Conservation (phyloP, 352 stramenopile genomes). For the Globisporangium emineosum region DNA sequence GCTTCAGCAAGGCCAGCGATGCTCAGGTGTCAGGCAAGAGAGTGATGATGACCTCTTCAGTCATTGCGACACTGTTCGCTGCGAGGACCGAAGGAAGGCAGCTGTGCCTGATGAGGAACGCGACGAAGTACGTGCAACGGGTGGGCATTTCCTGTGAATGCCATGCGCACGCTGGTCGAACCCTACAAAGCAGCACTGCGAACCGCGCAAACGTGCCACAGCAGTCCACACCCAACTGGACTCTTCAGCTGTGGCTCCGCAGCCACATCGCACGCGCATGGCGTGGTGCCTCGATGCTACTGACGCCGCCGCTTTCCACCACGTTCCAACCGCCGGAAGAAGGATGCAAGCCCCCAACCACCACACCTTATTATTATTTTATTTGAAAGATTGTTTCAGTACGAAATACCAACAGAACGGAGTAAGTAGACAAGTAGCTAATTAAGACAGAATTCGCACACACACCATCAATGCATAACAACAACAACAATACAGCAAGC, state of each 20-base stretch:
- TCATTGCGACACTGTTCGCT: background rate
- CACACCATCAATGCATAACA: constrained; percentile 6
- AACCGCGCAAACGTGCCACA: background rate
- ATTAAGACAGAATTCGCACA: background rate
- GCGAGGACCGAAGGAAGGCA: background rate
- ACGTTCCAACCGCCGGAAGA: background rate
- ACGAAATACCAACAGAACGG: constrained; percentile 10
- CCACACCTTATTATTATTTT: constrained; percentile 3
- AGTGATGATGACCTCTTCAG: background rate
- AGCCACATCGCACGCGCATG: too few relatives aligned
- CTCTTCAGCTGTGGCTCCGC: background rate
- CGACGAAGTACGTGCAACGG: background rate
- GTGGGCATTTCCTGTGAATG: background rate
- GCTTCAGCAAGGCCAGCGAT: background rate
- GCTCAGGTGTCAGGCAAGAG: background rate
- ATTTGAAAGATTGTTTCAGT: constrained; percentile 17
- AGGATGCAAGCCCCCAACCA: background rate
- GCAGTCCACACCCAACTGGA: background rate
- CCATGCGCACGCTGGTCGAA: too few relatives aligned
- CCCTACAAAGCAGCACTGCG: background rate
- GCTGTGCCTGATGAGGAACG: background rate
- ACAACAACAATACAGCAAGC: background rate
- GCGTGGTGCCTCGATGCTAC: too few relatives aligned
- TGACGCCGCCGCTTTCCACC: background rate
- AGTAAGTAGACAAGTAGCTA: constrained; percentile 7